A percentile compares a stretch with the other conserved stretches of the same genome.
Conservation (phyloP, 305 asterid genomes). For the Fraxinus albicans region DNA sequence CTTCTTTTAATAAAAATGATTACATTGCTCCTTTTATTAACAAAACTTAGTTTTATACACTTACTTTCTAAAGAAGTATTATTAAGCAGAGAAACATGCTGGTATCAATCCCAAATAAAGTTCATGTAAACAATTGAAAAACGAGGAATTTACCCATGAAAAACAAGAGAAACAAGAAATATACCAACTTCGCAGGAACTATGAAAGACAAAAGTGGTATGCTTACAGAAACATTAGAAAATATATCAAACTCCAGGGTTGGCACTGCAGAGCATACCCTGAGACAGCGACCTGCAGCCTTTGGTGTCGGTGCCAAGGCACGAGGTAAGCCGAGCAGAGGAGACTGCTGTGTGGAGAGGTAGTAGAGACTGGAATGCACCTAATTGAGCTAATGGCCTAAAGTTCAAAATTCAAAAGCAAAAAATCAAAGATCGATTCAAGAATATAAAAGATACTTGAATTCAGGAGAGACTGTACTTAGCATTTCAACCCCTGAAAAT, state of each 20-base stretch:
- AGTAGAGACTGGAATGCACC: constrained; percentile 66
- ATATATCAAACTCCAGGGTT: constrained; percentile 92
- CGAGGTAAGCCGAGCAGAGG: constrained; percentile 80
- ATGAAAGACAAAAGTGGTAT: constrained; percentile 24
- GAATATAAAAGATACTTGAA: not conserved
- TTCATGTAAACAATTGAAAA: not conserved
- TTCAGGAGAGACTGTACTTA: not conserved
- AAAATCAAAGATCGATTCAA: constrained; percentile 9
- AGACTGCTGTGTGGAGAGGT: constrained; percentile 74
- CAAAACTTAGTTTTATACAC: not conserved
- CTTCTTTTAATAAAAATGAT: not conserved
- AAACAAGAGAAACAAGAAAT: not conserved
- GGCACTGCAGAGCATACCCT: constrained; percentile 98
- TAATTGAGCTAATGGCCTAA: constrained; percentile 72
- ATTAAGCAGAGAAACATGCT: not conserved
- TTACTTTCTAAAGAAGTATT: not conserved
- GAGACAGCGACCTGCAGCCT: constrained; percentile 90
- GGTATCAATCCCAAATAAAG: not conserved
- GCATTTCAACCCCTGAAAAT: not conserved
- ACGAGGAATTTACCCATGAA: not conserved
- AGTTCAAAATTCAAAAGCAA: constrained; percentile 14
- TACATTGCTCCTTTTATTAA: not conserved
- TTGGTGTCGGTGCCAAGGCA: constrained; percentile 65
- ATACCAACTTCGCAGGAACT: not conserved
- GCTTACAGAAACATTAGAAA: constrained; percentile 66